These are phyloP conservation scores for Saccharum officinarum DNA, from an alignment of 176 grass and related monocot genomes.

Conservation along the genomic window DNA sequence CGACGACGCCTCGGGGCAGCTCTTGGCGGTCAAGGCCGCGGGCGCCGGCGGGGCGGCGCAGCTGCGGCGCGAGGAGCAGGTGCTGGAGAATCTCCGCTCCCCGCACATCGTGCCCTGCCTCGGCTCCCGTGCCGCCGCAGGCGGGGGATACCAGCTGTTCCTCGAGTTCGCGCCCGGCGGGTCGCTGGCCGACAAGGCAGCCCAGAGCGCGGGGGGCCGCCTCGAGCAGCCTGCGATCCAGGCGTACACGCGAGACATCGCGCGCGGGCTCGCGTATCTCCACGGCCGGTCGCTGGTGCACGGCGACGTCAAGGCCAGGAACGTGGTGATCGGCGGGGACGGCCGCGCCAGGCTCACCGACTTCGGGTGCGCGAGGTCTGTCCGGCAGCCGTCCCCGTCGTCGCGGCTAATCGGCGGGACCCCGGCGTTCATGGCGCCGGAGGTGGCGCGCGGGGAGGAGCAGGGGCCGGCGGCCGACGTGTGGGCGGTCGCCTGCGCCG, in stretches of 20 bases:
- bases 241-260: constrained; percentile 41
- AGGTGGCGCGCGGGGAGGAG: constrained; percentile 69
- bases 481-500: constrained; percentile 68
- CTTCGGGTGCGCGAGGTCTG: constrained; percentile 52
- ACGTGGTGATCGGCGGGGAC: constrained; percentile 62
- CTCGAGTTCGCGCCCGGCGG: constrained; percentile 73
- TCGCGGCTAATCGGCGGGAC: constrained; percentile 51
- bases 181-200: constrained; percentile 55
- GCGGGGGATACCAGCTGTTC: constrained; percentile 47
- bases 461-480: constrained; percentile 58
- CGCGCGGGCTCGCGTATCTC: constrained; percentile 57
- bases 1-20: constrained; percentile 37
- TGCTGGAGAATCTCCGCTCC: constrained; percentile 43
- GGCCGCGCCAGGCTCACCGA: constrained; percentile 59
- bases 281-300: constrained; percentile 55
- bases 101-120: constrained; percentile 63
- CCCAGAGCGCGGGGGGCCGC: neutral
- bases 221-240: constrained; percentile 37
- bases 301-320: constrained; percentile 68
- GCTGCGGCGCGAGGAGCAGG: constrained; percentile 50
- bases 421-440: constrained; percentile 84
- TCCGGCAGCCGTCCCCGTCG: neutral
- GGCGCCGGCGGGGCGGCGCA: neutral
- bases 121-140: constrained; percentile 19
- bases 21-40: constrained; percentile 64